Evolutionary conservation across 2,329 filamentous ascomycete species (phyloP), one percentile per base, ranked within the genome.

Genomic region (Fusarium pseudocircinatum): DNA sequence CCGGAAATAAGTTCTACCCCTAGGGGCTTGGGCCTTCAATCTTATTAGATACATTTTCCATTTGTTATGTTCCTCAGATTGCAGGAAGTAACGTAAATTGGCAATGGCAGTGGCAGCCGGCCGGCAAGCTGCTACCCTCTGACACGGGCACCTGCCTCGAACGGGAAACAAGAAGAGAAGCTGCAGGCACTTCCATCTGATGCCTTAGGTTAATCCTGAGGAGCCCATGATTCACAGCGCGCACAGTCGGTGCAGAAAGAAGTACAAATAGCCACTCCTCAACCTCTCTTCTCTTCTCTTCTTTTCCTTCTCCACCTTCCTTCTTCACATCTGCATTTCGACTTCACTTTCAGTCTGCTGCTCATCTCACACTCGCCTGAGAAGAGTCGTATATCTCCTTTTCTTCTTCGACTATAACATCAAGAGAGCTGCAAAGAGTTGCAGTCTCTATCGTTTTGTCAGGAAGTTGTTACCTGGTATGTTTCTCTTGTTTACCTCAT

Each of bases 381-480:
- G 49, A 30, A 44, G 39, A 46, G n/a, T 24, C 26, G 43, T 42
- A 47, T 26, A 24, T 22, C 40, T 36, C 37, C 40, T 54, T 12
- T 46, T 30, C 16, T 52, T 44, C 30, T 46, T 69, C 43, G 36
- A 60, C 26, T 46, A 49, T 66, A 40, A 22, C 9, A 39, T 39
- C 46, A 70, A 63, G 64, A 65, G 46, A 74, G 56, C 60, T 74
- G 32, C 70, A 36, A 63, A n/a, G 57, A 67, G 70, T 63, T 73
- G 65, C 64, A 26, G 30, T 40, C 61, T 60, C 58, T 73, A 32
- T 40, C 52, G 44, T 61, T 49, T 30, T 36, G 30, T 60, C 39
- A 53, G 42, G 53, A 56, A 42, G 46, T 58, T 49, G 47, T 49
- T 28, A 28, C 28, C 43, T 58, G 68, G 72, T 71, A 63, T n/a